Base-by-base conservation (phyloP, 768 basidiomycete genomes). In the Flagelloscypha sp. region DNA sequence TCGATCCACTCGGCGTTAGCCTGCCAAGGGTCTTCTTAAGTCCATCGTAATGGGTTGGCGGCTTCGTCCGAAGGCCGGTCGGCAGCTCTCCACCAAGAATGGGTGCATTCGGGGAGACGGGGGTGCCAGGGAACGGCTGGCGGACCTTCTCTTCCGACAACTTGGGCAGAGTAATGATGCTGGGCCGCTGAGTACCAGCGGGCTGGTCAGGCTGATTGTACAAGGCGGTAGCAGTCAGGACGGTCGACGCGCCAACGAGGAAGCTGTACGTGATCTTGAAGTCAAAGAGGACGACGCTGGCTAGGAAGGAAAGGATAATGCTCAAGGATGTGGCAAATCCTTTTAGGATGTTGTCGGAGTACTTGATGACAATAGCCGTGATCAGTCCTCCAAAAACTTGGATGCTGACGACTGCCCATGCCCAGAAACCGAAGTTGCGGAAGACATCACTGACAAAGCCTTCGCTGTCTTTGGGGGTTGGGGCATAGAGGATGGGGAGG, bases 261-360 rank as follows among this genome's bases (percentile, higher is more conserved):
- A 99, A 98, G 2, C 80, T 74, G 8, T 76, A 70, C 3, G 94
- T 94, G 53, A 98, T 85, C 23, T 67, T 63, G 57, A 94, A 95
- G 52, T 87, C 73, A 64, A 99, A 99, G 29, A 98, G 72, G 20
- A 74, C 75, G 44, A 98, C 88, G 29, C 84, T 87, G 2, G 92
- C 89, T 40, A 94, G 74, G 76, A 94, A 99, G 34, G 90, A 93
- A 25, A 98, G 63, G 38, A 98, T 79, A 61, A 98, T 99, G 43
- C 84, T 85, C 27, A 98, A 70, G 43, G 79, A 84, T 2, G 94
- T 99, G 4, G 94, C 94, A 50, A 99, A 99, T n/a, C 94, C 94
- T 55, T 95, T 94, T 50, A 88, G 66, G 48, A 87, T 88, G 55
- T 95, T 97, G 59, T 92, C 89, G 37, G 86, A 85, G 53, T 97